Evolutionary conservation across 108 stramenopile genomes (phyloP).

Genomic region (Skeletonema grethae): DNA sequence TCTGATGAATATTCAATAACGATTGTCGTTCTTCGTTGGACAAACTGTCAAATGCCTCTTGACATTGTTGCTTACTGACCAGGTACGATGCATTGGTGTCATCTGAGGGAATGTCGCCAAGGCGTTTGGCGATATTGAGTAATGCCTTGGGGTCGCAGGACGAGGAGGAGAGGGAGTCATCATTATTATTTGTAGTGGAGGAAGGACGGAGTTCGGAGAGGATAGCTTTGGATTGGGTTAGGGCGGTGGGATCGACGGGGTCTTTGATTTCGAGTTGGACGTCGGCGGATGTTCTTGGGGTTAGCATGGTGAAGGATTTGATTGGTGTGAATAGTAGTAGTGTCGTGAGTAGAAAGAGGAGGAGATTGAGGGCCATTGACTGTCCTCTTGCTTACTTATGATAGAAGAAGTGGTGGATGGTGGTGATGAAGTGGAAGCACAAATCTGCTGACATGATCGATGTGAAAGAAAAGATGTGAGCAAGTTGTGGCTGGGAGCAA

Average conservation of each 20-base stretch:
- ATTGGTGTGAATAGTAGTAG: background rate
- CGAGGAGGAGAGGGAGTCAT: background rate
- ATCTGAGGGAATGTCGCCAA: slow-evolving; percentile 69
- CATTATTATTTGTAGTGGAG: slow-evolving; percentile 14
- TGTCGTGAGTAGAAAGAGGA: background rate
- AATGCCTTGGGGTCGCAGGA: slow-evolving; percentile 43
- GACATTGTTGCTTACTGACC: slow-evolving; percentile 57
- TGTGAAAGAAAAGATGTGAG: no score
- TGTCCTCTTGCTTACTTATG: no score
- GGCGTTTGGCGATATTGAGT: slow-evolving; percentile 62
- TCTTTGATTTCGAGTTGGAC: slow-evolving; percentile 85
- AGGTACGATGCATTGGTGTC: slow-evolving; percentile 29
- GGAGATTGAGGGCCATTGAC: background rate
- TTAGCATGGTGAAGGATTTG: slow-evolving; percentile 38
- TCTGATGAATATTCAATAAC: slow-evolving; percentile 75
- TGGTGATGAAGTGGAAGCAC: no score
- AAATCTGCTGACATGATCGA: no score
- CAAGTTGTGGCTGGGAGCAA: no score
- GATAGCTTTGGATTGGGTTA: slow-evolving; percentile 82
- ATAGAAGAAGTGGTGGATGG: no score
- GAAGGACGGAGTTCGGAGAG: slow-evolving; percentile 56
- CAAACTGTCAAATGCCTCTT: slow-evolving; percentile 72
- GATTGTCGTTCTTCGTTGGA: slow-evolving; percentile 59
- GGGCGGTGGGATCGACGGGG: slow-evolving; percentile 84
- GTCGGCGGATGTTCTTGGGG: slow-evolving; percentile 64